Base-by-base conservation (phyloP, 1,284 basidiomycete species). In the Megacollybia platyphylla region DNA sequence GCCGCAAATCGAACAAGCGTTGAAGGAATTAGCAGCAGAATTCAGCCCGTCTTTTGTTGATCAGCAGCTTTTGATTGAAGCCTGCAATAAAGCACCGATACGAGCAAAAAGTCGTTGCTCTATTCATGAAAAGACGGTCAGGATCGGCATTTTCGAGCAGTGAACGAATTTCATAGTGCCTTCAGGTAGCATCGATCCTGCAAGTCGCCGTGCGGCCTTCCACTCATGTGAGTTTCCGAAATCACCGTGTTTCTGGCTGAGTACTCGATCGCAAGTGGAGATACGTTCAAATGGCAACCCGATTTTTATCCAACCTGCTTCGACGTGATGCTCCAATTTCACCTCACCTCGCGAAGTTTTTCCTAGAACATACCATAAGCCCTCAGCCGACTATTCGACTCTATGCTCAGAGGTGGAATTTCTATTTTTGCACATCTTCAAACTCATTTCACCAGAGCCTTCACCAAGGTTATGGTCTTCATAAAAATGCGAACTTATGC, bases 401-500 rank as follows among this genome's bases (percentile, higher is more conserved):
- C 43, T 74, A 75, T 48, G 82, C 82, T 9, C 79, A 89, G 48
- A 62, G 58, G 73, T 65, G 2, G 20, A 32, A 41, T 43, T 27
- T 6, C 40, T 17, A 47, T 40, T 36, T 40, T 44, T 32, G 43
- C 46, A 32, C 15, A 32, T 11, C 7, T 13, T 44, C 40, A 44
- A 51, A 46, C 40, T 47, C 45, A 41, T 54, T 43, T 35, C 8
- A 20, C 38, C 44, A 89, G 83, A 44, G 87, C 80, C 2, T 61
- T 93, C 29, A 76, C 81, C 17, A 86, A 84, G 57, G 61, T 89
- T 28, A 69, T 84, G 31, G 76, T 79, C 47, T 80, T 82, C 52
- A 67, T 92, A 60, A 94, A 96, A 62, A 74, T 92, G 41, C 79
- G 92, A 36, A 87, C 88, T 5, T 86, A 89, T 48, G 76, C 84